Base-by-base conservation (phyloP, 202 grass and related monocot species). In the Bolboschoenoplectus hybrid region DNA sequence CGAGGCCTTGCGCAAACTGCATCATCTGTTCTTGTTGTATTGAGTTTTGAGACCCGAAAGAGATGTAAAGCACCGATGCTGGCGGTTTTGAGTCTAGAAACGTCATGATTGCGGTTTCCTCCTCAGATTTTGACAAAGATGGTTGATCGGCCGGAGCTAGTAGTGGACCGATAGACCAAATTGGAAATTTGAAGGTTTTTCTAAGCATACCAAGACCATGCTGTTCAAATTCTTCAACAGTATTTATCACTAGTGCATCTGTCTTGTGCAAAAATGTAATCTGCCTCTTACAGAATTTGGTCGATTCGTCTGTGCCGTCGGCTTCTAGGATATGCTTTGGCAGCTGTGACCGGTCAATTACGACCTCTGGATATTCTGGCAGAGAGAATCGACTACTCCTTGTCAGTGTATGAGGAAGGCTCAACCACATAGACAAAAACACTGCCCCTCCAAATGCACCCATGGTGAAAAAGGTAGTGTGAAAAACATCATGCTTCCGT, bases 1-100 rank as follows among this genome's bases (percentile, higher is more conserved):
- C 88, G 14, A 95, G 81, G 4, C 88, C 93, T 76, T 66, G 78
- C 12, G 95, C 90, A 10, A 95, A 85, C 46, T 89, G 89, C 87
- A 3, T 55, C 93, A 95, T 91, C 55, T 95, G 95, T 9, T 46
- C 38, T 0, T 81, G 78, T 12, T 6, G 74, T 86, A 95, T 88
- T 40, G 62, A 89, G 91, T 89, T 91, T 75, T 92, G 95, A 56
- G 95, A 95, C 0, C 91, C 93, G 71, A 98, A 98, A 0, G 90
- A 93, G 11, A 95, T 7, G 87, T 93, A 95, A 17, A 98, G 50
- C 4, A 95, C 91, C 0, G 91, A 95, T 34, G 74, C 71, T 67
- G 84, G 60, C 17, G 76, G 81, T 7, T 86, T 85, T 17, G 73
- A 77, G 50, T 93, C 93, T 40, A 95, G 70, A 89, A 93, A 98